Evolutionary conservation across 2,329 filamentous ascomycete genomes (phyloP), one percentile per base, ranked within the genome.

Genomic region (Sarocladium strictum): DNA sequence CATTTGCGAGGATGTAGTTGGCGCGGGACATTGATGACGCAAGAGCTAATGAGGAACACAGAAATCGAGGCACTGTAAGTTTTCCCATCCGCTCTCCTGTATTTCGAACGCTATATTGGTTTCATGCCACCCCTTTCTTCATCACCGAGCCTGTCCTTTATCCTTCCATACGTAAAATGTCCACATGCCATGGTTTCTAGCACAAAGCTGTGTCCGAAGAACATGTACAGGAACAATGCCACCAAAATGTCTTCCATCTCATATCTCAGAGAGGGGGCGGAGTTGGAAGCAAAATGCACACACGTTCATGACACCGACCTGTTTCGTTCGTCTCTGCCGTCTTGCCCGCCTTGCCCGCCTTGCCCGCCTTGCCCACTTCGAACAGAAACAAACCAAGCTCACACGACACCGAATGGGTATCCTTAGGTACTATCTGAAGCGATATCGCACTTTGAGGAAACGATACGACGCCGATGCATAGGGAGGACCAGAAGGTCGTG

Each of bases 61-160:
- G 93, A 97, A 69, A 90, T 97, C 57, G 92, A 97, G 73, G 87
- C 91, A 17, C 68, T 97, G 89, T 97, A 78, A 82, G 89, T 80
- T 2, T 26, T 17, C 37, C 23, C 10, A 26, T 9, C 7, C 7
- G 14, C 9, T 33, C 15, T 33, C 32, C 15, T 33, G 32, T 9
- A 33, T 33, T 33, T 33, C 15, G 32, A n/a, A n/a, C 19, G 19
- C 19, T n/a, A n/a, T n/a, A n/a, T 38, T 5, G 7, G 12, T 5
- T 17, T 38, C 35, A n/a, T 38, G 35, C 35, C 7, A 38, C 35
- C 24, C 5, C 56, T 55, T 47, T 23, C 21, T n/a, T n/a, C n/a
- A n/a, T n/a, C n/a, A n/a, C n/a, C n/a, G n/a, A n/a, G n/a, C n/a
- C n/a, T n/a, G n/a, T n/a, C n/a, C n/a, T n/a, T n/a, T n/a, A n/a